Conservation (phyloP, 2,329 filamentous ascomycete species). For the Geosmithia flava region DNA sequence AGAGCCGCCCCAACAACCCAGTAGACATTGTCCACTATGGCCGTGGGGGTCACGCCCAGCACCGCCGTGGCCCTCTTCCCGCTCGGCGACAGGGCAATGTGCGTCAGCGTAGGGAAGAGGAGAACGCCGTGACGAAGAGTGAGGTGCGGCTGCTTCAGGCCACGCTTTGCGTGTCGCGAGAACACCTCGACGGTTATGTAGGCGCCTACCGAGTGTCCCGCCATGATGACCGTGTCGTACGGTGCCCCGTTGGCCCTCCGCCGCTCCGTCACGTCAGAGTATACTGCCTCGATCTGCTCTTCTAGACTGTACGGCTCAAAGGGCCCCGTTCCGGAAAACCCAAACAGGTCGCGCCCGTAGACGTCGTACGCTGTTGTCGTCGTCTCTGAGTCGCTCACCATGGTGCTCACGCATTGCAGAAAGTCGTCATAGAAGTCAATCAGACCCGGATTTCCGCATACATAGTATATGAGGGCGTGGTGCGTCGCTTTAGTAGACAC, state of each 20-base stretch:
- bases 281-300: conserved; percentile 35
- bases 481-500: neutral
- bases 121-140: conserved; percentile 43
- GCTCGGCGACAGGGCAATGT: conserved; percentile 51
- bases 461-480: conserved; percentile 52
- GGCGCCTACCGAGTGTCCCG: conserved; percentile 63
- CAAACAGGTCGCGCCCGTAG: conserved; percentile 43
- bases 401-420: conserved; percentile 35
- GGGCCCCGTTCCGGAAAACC: neutral
- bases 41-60: neutral
- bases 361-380: conserved; percentile 33
- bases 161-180: conserved; percentile 34
- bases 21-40: conserved; percentile 10
- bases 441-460: conserved; percentile 67
- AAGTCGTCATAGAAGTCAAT: conserved; percentile 63
- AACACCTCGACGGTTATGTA: conserved; percentile 62
- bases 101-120: conserved; percentile 63
- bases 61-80: conserved; percentile 29
- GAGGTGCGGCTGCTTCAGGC: conserved; percentile 20
- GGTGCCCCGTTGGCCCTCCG: conserved; percentile 9
- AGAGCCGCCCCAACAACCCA: conserved; percentile 27
- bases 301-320: conserved; percentile 27
- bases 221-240: conserved; percentile 49
- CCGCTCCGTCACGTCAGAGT: conserved; percentile 19
- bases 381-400: conserved; percentile 32